Base-by-base conservation (phyloP, 345 rosid species). In the Corchorus olitorius region DNA sequence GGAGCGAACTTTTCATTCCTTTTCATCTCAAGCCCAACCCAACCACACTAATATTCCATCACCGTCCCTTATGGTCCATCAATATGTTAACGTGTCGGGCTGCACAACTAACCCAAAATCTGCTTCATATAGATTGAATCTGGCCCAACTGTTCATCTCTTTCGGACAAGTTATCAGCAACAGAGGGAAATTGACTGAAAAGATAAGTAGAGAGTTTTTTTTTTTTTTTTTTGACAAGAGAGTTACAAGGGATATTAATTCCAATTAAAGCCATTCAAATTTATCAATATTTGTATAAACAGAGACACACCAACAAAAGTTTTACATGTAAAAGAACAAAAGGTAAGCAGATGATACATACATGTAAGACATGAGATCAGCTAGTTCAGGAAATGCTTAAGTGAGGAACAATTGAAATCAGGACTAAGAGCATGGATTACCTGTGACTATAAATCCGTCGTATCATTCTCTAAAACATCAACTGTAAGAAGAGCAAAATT, bases 381-480 rank as follows among this genome's bases (percentile, higher is more conserved):
- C 45, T 63, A 10, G 48, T 27, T 65, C 56, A 34, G 45, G 13
- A 64, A 74, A 59, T 66, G 73, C 67, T 56, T 27, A 14, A 73
- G 55, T 0, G n/a, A 65, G 72, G 64, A 78, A 79, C 37, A 17
- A 73, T 20, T 72, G 35, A 76, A 67, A 75, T 61, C 69, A 22
- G 48, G 37, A 69, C 15, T 46, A 68, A 67, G 56, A n/a, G 72
- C 62, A 65, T 55, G 52, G 58, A 65, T 75, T 50, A 76, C 79
- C 77, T 70, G 77, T 74, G 60, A 60, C 49, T 66, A 58, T 65
- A 76, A 69, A 72, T 81, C 37, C 79, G 76, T 65, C 54, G 49
- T 64, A 65, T 74, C 17, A 35, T 70, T 52, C 72, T 66, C 50
- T 14, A 50, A 68, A 53, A 53, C 65, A 76, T 69, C 56, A 73